Percentiles rank a stretch among this genome's conserved stretches.
Evolutionary conservation across 257 asterid genomes (phyloP).

Genomic region (Solanum chilense): DNA sequence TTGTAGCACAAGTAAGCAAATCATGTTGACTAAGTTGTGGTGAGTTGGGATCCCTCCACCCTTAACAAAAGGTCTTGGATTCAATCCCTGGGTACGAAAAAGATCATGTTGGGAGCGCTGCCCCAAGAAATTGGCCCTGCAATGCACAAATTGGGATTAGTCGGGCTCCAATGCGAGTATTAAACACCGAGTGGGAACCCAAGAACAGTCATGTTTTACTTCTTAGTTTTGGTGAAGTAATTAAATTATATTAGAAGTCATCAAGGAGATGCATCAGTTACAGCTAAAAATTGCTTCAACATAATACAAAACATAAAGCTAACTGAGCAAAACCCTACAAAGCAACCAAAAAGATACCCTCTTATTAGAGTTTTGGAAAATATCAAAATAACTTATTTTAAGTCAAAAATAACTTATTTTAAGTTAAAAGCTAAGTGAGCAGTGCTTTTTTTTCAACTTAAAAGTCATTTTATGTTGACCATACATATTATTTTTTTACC

Average conservation of each 20-base stretch:
- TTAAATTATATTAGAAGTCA: not conserved
- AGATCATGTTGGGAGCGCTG: not conserved
- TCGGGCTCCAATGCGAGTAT: not conserved
- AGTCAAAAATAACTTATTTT: too few species aligned
- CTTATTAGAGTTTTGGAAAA: too few species aligned
- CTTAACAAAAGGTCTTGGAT: not conserved
- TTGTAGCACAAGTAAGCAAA: not conserved
- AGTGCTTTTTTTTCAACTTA: too few species aligned
- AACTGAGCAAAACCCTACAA: not conserved
- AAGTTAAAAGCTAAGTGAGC: too few species aligned
- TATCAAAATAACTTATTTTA: too few species aligned
- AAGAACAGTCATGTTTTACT: not conserved
- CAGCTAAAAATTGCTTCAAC: not conserved
- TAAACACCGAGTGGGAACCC: not conserved
- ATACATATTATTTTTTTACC: too few species aligned
- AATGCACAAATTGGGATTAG: not conserved
- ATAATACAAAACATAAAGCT: not conserved
- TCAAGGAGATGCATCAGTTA: too few species aligned
- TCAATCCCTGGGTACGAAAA: not conserved
- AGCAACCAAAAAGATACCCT: not conserved
- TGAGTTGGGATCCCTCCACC: not conserved
- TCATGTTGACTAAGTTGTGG: not conserved
- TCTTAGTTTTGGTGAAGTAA: not conserved
- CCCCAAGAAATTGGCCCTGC: not conserved
- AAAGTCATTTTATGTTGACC: too few species aligned